Base-by-base conservation (phyloP, 257 asterid genomes). In the Sherardia arvensis region DNA sequence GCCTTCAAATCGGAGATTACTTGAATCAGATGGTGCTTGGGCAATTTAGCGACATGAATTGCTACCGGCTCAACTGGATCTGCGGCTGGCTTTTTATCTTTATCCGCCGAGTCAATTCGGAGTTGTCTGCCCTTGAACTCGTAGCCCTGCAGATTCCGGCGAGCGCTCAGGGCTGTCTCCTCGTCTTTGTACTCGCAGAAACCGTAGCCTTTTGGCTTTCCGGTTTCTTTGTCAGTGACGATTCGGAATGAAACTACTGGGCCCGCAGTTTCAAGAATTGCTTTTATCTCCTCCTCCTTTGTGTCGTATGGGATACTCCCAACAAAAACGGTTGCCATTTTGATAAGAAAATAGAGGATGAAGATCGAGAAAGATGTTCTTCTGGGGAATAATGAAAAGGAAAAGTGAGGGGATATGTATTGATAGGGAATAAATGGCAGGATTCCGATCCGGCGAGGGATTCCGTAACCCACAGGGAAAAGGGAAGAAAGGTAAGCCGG, bases 251-350 rank as follows among this genome's bases (percentile, higher is more conserved):
- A 85, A 66, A 92, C 91, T 64, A 92, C 95, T 1, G 98, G 98
- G 23, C 98, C 98, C 55, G 83, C 95, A 77, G 86, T 95, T 83
- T 89, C 95, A 54, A 94, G 89, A 49, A 92, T 85, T 77, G 87
- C 90, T 71, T 83, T 66, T 14, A 92, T 87, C 65, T 87, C 95
- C 67, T 92, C 97, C 73, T 92, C 98, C 26, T 87, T 86, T 48
- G 91, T 93, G 76, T 89, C 98, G 71, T 89, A 92, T 0, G 97
- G 98, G 73, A 92, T 92, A 77, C 89, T 89, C 70, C 98, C 98
- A 78, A 91, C 98, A 86, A 62, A 27, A 12, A 38, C 18, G 18
- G 47, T 38, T 1, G 47, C 18, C 47, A 38, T 38, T n/a, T n/a
- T n/a, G n/a, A n/a, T n/a, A n/a, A n/a, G n/a, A n/a, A n/a, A n/a